These are phyloP conservation scores for Globisporangium cystogenes DNA, from an alignment of 352 stramenopile species.

Conservation along the genomic window DNA sequence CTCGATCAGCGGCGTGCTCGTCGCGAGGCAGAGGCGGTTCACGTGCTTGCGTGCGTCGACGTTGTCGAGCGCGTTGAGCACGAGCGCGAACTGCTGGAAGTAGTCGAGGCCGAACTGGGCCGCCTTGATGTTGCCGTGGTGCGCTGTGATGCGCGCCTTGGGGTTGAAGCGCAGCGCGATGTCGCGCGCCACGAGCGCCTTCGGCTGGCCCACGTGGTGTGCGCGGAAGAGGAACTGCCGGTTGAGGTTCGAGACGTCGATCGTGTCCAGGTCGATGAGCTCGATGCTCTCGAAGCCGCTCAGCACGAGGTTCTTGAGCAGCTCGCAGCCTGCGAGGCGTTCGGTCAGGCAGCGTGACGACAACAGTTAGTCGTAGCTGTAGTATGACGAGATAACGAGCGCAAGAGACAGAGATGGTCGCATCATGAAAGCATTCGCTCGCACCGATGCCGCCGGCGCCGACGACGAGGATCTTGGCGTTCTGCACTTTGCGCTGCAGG, in stretches of 20 bases:
- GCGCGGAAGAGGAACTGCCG: constrained; percentile 99
- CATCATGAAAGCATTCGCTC: neutral
- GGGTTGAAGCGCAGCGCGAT: constrained; percentile 89
- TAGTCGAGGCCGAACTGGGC: constrained; percentile 91
- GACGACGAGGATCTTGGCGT: constrained; percentile 93
- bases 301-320: constrained; percentile 99
- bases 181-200: constrained; percentile 87
- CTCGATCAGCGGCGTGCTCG: constrained; percentile 90
- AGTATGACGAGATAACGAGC: no score
- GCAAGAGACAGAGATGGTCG: no score
- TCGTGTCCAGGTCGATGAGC: constrained; percentile 99
- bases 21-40: constrained; percentile 96
- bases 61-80: constrained; percentile 99
- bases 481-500: constrained; percentile 64
- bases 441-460: constrained; percentile 97
- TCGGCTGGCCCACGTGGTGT: constrained; percentile 97
- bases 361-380: no score
- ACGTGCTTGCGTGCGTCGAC: constrained; percentile 98
- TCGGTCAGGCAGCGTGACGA: no score
- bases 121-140: constrained; percentile 98
- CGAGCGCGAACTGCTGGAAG: constrained; percentile 94
- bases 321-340: constrained; percentile 94
- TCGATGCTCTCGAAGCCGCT: constrained; percentile 92
- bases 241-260: constrained; percentile 99
- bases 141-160: constrained; percentile 81